Conservation (phyloP, 352 stramenopile genomes). For the Phytopythium oedochilum region DNA sequence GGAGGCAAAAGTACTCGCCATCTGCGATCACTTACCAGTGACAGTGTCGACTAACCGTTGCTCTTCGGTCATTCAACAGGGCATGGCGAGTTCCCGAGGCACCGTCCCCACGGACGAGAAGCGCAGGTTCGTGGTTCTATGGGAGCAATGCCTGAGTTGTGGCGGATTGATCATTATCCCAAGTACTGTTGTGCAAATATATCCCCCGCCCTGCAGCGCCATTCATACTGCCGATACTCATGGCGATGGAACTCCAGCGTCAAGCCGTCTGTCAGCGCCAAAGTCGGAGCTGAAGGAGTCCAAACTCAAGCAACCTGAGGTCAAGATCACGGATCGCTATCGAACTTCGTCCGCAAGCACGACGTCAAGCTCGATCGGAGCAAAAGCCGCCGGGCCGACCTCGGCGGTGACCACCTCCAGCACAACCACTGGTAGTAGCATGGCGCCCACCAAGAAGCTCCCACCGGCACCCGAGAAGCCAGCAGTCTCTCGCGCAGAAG, state of each 20-base stretch:
- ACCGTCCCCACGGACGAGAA: background rate
- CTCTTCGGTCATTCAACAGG: background rate
- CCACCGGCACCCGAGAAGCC: constrained; percentile 35
- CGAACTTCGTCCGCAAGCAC: constrained; percentile 9
- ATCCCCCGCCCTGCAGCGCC: constrained; percentile 4
- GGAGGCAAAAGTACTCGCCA: background rate
- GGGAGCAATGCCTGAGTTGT: background rate
- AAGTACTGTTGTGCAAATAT: no score
- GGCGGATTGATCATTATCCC: no score
- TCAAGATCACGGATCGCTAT: constrained; percentile 45
- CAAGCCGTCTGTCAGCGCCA: background rate
- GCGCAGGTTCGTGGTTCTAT: constrained; percentile 2
- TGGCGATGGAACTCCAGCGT: constrained; percentile 3
- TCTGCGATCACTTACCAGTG: background rate
- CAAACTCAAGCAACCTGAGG: constrained; percentile 70
- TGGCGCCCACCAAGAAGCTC: constrained; percentile 30
- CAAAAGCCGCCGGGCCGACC: background rate
- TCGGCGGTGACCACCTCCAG: constrained; percentile 6
- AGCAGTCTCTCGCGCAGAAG: constrained; percentile 24
- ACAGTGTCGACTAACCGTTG: background rate
- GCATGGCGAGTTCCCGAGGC: background rate
- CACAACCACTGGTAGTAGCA: background rate
- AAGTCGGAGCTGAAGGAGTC: constrained; percentile 40
- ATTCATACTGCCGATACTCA: constrained; percentile 8
- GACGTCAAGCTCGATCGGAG: background rate